These are phyloP conservation scores for Cladosporium sp. DNA, from an alignment of 2,329 filamentous ascomycete species.

Conservation along the genomic window DNA sequence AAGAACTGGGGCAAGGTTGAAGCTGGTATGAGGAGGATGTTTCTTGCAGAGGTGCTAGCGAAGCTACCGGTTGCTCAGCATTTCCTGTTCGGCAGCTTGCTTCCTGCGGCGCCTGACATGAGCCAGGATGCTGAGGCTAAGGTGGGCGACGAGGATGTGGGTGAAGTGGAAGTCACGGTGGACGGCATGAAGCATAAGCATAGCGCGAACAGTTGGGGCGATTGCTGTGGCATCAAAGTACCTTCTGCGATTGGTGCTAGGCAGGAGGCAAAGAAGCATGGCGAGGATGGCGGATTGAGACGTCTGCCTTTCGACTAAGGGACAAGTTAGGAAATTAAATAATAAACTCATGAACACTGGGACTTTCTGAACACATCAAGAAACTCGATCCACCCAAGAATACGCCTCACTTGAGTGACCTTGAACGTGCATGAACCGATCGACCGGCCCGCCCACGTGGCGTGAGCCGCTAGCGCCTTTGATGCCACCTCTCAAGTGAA, in stretches of 20 bases:
- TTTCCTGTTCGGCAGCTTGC: slow-evolving; percentile 82
- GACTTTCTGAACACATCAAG: neutral
- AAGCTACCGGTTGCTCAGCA: slow-evolving; percentile 99
- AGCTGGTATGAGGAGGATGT: slow-evolving; percentile 94
- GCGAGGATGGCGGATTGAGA: slow-evolving; percentile 56
- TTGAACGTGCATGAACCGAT: neutral
- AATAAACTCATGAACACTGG: neutral
- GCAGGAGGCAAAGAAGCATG: slow-evolving; percentile 75
- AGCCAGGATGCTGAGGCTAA: slow-evolving; percentile 54
- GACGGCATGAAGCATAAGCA: slow-evolving; percentile 57
- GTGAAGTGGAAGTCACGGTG: slow-evolving; percentile 57
- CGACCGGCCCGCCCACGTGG: slow-evolving; percentile 1
- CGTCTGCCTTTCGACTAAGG: slow-evolving; percentile 73
- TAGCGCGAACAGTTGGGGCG: slow-evolving; percentile 68
- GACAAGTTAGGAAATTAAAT: neutral
- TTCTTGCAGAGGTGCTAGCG: slow-evolving; percentile 81
- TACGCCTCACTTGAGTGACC: too few relatives aligned
- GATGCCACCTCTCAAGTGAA: slow-evolving; percentile 2
- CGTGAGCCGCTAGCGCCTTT: slow-evolving; percentile 7
- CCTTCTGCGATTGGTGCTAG: slow-evolving; percentile 89
- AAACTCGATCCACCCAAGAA: too few relatives aligned
- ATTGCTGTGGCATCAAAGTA: slow-evolving; percentile 97
- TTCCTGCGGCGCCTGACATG: slow-evolving; percentile 80
- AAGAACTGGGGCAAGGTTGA: slow-evolving; percentile 91
- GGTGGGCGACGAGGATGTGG: slow-evolving; percentile 41